Percentiles rank a stretch among this genome's conserved stretches.
Conservation (phyloP, 805 yeast species). For the Ogataea wickerhamii region DNA sequence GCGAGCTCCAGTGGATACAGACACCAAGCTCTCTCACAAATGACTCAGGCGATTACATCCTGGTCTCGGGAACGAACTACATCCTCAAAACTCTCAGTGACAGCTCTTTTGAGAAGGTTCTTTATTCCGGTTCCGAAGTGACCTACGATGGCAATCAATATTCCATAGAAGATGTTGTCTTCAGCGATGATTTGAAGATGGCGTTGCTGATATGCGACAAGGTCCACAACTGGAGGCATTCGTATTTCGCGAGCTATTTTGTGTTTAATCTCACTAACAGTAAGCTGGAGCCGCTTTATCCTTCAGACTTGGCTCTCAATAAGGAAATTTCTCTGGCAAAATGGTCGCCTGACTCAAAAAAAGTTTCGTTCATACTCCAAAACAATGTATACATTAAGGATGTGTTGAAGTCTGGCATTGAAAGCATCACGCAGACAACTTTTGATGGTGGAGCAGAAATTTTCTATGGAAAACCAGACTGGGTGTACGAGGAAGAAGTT, state of each 20-base stretch:
- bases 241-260: conserved; percentile 62
- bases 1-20: conserved; percentile 67
- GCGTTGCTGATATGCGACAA: conserved; percentile 61
- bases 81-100: conserved; percentile 52
- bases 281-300: conserved; percentile 22
- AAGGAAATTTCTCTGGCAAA: conserved; percentile 43
- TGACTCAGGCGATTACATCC: conserved; percentile 68
- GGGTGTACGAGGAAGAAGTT: conserved; percentile 95
- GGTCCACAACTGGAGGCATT: conserved; percentile 70
- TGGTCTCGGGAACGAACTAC: conserved; percentile 45
- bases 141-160: conserved; percentile 36
- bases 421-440: conserved; percentile 49
- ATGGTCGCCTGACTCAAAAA: conserved; percentile 72
- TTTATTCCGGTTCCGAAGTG: conserved; percentile 51
- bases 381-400: conserved; percentile 66
- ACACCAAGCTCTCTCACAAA: conserved; percentile 44
- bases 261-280: conserved; percentile 44
- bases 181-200: conserved; percentile 62
- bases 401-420: conserved; percentile 15
- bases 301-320: conserved; percentile 21
- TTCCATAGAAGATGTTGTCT: conserved; percentile 50
- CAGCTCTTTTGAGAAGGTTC: conserved; percentile 38
- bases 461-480: conserved; percentile 87
- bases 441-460: conserved; percentile 64
- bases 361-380: conserved; percentile 62